Base-by-base conservation (phyloP, 768 basidiomycete genomes). In the Hydnum rufescens region DNA sequence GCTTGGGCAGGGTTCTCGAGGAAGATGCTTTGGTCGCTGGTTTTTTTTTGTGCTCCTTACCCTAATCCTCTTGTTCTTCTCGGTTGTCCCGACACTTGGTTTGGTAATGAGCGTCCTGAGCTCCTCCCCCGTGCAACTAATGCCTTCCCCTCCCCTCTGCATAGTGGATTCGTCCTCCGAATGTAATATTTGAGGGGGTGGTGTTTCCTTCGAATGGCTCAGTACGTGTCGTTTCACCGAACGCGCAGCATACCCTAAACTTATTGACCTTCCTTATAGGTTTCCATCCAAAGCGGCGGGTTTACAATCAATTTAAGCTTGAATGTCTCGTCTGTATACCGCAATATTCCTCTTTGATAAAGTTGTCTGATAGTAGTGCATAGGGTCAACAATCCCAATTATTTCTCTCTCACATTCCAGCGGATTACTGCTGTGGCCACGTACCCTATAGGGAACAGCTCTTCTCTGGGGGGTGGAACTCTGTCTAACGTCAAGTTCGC, bases 381-480 rank as follows among this genome's bases (percentile, higher is more conserved):
- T 58, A 88, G 84, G 28, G 80, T 87, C 52, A 67, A 67, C 60
- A 89, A 89, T 59, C 86, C 85, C 28, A 88, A 88, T 62, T 85
- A 75, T 64, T 85, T 89, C 61, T 64, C 72, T 5, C 78, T 82
- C 5, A 70, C 70, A 19, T 72, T 89, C 63, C 71, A 72, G 51
- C 71, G 72, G 53, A 74, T 89, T 57, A 68, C 72, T 42, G 79
- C 78, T 3, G 64, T 78, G 36, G 55, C 55, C 49, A 70, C 74
- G 59, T 89, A 89, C 61, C 86, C 84, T 5, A 76, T 82, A 60
- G 30, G 44, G n/a, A 74, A 78, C 58, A 72, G 77, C 57, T 77
- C 78, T 0, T 61, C 68, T n/a, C 67, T 88, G 48, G 85, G 85
- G 8, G 70, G 70, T 46, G 86, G 85, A 18, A 63, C 63, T 29